Evolutionary conservation across 805 yeast genomes (phyloP).

Genomic region (Clavispora fructus): DNA sequence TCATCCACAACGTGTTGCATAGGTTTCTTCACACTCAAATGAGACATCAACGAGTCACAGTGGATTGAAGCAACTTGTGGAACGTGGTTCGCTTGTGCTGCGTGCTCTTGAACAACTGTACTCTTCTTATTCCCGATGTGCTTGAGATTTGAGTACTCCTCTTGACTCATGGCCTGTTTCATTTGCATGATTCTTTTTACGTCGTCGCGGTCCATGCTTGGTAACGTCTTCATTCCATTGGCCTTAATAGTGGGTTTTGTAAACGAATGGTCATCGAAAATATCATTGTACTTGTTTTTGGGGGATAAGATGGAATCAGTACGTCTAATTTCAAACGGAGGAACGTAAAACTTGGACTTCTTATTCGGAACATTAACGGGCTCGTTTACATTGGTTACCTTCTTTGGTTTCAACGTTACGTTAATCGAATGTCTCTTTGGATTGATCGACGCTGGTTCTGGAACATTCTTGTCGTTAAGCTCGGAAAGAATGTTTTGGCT

Average conservation of each 20-base stretch:
- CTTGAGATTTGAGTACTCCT: conserved; percentile 34
- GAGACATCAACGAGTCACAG: conserved; percentile 10
- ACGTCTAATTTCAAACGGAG: conserved; percentile 39
- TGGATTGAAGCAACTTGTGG: conserved; percentile 14
- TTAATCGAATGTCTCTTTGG: conserved; percentile 1
- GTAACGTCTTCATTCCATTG: conserved; percentile 44
- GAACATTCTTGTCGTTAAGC: conserved; percentile 12
- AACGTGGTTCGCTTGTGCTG: conserved; percentile 6
- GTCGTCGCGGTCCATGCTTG: conserved; percentile 45
- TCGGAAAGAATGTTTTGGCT: conserved; percentile 25
- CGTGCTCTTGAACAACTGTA: conserved; percentile 16
- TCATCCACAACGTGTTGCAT: conserved; percentile 32
- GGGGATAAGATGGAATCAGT: conserved; percentile 32
- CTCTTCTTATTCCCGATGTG: conserved; percentile 19
- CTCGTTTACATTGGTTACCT: background rate
- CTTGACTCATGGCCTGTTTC: conserved; percentile 35
- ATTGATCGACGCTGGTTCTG: conserved; percentile 14
- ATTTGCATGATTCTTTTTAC: conserved; percentile 31
- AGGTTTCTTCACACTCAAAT: conserved; percentile 17
- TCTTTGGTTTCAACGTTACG: conserved; percentile 3
- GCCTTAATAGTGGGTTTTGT: conserved; percentile 34
- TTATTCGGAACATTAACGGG: background rate
- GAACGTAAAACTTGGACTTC: conserved; percentile 33
- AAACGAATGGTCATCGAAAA: conserved; percentile 25
- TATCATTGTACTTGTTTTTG: conserved; percentile 34